Evolutionary conservation across 2,329 filamentous ascomycete species (phyloP).

Genomic region (Aspergillus ustus): DNA sequence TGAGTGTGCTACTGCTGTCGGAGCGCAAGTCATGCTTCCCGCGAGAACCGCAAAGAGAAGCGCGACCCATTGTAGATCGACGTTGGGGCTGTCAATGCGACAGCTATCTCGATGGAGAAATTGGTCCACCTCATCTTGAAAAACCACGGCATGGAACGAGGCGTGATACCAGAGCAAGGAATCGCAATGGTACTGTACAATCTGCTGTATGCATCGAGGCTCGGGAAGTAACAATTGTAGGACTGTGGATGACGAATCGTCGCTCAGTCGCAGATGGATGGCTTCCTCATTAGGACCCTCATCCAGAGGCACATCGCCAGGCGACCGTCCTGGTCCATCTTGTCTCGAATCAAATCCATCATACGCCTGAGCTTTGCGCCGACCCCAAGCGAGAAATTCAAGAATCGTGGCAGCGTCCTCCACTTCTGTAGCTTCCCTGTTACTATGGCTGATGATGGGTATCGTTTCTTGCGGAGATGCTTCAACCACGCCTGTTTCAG

Average conservation of each 20-base stretch:
- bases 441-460: background rate
- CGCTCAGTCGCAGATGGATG: background rate
- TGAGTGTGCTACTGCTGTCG: slow-evolving; percentile 34
- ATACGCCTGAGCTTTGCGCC: slow-evolving; percentile 47
- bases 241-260: slow-evolving; percentile 17
- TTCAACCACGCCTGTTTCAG: no score
- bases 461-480: no score
- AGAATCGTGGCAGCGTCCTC: slow-evolving; percentile 52
- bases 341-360: slow-evolving; percentile 31
- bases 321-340: slow-evolving; percentile 20
- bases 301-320: slow-evolving; percentile 13
- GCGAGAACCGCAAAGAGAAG: slow-evolving; percentile 53
- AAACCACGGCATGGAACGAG: slow-evolving; percentile 43
- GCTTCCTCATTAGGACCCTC: background rate
- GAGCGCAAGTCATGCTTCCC: slow-evolving; percentile 50
- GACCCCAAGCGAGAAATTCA: slow-evolving; percentile 56
- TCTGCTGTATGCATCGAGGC: slow-evolving; percentile 18
- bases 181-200: slow-evolving; percentile 46
- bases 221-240: slow-evolving; percentile 44
- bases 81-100: slow-evolving; percentile 33
- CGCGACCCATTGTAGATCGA: slow-evolving; percentile 52
- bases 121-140: slow-evolving; percentile 43
- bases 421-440: slow-evolving; percentile 23
- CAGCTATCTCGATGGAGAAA: slow-evolving; percentile 32
- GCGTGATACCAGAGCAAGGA: slow-evolving; percentile 47